Evolutionary conservation across 345 rosid genomes (phyloP).

Genomic region (Heritiera littoralis): DNA sequence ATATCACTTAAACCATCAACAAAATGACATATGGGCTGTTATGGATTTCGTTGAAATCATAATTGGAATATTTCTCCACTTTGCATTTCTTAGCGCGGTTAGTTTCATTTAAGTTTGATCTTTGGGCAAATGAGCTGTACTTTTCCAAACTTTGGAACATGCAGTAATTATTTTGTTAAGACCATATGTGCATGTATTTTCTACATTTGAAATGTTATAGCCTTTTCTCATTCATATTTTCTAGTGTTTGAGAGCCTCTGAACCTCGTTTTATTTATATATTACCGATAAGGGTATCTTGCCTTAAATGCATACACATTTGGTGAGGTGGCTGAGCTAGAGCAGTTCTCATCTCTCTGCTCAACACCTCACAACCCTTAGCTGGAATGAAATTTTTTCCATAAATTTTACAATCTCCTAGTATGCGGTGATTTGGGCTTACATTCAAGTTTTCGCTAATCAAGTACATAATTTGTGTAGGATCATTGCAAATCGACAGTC

Average conservation of each 20-base stretch:
- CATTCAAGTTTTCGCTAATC: neutral
- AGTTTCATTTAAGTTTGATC: neutral
- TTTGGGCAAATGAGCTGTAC: neutral
- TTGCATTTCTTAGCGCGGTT: neutral
- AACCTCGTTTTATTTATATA: neutral
- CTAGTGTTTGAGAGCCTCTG: neutral
- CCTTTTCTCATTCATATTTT: neutral
- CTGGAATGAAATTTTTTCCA: neutral
- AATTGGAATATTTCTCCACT: neutral
- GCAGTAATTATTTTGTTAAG: neutral
- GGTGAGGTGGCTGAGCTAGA: constrained; percentile 1
- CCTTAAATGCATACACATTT: neutral
- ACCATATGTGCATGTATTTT: neutral
- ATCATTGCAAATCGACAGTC: constrained; percentile 91
- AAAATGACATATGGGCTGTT: neutral
- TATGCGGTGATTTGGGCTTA: neutral
- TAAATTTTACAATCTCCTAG: neutral
- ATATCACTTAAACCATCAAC: neutral
- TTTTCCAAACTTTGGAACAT: neutral
- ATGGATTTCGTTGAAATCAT: constrained; percentile 1
- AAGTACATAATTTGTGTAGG: constrained; percentile 35
- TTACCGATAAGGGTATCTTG: neutral
- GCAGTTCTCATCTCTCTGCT: neutral
- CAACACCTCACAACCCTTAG: neutral
- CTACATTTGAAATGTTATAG: neutral